A percentile compares a stretch with the other conserved stretches of the same genome.
These are phyloP conservation scores for Thelonectria blattea DNA, from an alignment of 2,329 filamentous ascomycete species.

Conservation along the genomic window DNA sequence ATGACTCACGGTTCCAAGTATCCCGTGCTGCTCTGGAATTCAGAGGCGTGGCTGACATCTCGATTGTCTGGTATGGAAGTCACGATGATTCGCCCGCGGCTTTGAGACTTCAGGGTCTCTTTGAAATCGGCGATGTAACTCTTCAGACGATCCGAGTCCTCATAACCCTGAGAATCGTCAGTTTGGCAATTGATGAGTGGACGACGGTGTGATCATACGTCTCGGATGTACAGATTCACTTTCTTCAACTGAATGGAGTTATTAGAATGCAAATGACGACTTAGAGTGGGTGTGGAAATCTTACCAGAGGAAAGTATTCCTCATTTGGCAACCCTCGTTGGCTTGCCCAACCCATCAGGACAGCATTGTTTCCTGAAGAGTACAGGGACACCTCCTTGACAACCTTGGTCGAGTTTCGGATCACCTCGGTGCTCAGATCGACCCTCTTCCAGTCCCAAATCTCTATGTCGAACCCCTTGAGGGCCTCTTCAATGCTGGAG, in stretches of 20 bases:
- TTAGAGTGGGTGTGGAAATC: neutral
- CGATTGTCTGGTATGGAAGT: neutral
- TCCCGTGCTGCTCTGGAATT: neutral
- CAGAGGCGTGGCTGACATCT: neutral
- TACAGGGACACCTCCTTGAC: neutral
- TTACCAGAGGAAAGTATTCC: neutral
- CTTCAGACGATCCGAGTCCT: neutral
- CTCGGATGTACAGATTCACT: neutral
- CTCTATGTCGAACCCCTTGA: neutral
- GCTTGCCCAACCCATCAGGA: neutral
- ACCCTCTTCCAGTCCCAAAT: neutral
- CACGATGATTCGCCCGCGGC: neutral
- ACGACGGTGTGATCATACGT: neutral
- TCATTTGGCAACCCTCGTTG: neutral
- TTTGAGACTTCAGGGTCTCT: neutral
- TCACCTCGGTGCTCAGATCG: neutral
- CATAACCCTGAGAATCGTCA: neutral
- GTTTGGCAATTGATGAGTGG: neutral
- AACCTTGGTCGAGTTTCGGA: neutral
- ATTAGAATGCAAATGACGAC: neutral
- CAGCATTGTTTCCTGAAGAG: neutral
- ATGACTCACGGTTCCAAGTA: neutral
- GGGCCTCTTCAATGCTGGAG: neutral
- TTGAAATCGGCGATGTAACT: neutral
- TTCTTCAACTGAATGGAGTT: neutral